Base-by-base conservation (phyloP, 768 basidiomycete species). In the Astraeus odoratus region DNA sequence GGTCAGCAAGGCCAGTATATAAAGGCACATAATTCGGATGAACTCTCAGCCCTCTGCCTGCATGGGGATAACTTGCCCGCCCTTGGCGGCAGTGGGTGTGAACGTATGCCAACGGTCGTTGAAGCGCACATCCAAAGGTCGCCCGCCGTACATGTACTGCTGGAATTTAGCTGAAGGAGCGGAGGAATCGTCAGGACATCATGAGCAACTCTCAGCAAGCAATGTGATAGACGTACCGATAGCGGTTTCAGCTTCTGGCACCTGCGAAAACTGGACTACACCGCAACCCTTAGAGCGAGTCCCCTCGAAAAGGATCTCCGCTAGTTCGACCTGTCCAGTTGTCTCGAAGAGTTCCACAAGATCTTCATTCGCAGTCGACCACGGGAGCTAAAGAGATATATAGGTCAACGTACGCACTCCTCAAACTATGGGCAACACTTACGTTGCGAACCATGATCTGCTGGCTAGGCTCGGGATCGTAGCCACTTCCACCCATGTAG, bases 401-500 rank as follows among this genome's bases (percentile, higher is more conserved):
- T 29, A 38, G 27, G n/a, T n/a, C n/a, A n/a, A n/a, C n/a, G n/a
- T n/a, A n/a, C n/a, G n/a, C n/a, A n/a, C n/a, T n/a, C n/a, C n/a
- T n/a, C n/a, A n/a, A n/a, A n/a, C n/a, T n/a, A n/a, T n/a, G 4
- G 27, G 30, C 2, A 35, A 1, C 10, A 83, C 95, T 65, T 64
- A 96, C 95, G 64, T 99, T 99, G 67, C 91, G 84, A 56, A 98
- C 94, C 80, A 95, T 88, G 59, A 99, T 97, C 70, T 99, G 95
- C 63, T 92, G 88, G 61, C 86, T 93, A 4, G 93, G 93, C 56
- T 93, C 88, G 2, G 87, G 74, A 40, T 80, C 82, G 12, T 67
- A 60, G 51, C 70, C 77, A 13, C 65, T 65, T 16, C 54, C 57
- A 19, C 54, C 57, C 37, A 38, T 38, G 25, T 42, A 42, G 35